Evolutionary conservation across 441 rosid species (phyloP).

Genomic region (Croton laevigatus): DNA sequence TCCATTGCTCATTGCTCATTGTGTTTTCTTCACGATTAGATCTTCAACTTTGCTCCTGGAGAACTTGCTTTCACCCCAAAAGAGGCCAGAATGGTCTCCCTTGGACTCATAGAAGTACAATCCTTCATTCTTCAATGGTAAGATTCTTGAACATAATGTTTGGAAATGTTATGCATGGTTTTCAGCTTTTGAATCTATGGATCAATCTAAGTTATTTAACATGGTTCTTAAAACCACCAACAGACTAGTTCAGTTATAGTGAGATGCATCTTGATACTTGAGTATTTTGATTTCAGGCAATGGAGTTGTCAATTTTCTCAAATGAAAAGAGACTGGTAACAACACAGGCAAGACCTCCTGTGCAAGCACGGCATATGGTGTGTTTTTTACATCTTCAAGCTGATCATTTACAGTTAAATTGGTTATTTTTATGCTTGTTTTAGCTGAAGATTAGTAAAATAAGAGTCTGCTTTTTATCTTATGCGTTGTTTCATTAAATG

Average conservation of each 20-base stretch:
- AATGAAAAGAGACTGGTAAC: conserved; percentile 48
- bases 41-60: conserved; percentile 31
- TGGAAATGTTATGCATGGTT: not conserved
- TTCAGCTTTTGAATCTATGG: conserved; percentile 5
- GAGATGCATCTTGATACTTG: not conserved
- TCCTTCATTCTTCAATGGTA: conserved; percentile 45
- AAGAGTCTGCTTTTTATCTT: not conserved
- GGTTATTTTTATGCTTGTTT: not conserved
- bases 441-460: not conserved
- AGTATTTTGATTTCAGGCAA: conserved; percentile 36
- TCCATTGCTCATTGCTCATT: not conserved
- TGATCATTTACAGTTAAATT: not conserved
- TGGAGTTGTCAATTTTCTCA: conserved; percentile 38
- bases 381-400: conserved; percentile 21
- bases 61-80: conserved; percentile 36
- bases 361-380: conserved; percentile 75
- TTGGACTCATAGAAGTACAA: conserved; percentile 37
- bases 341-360: conserved; percentile 57
- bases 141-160: conserved; percentile 20
- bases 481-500: not conserved
- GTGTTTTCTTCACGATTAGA: conserved; percentile 35
- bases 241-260: conserved; percentile 1
- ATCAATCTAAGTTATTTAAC: not conserved
- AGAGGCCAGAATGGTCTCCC: conserved; percentile 37
- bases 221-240: not conserved